Base-by-base conservation (phyloP, 2,329 filamentous ascomycete genomes). In the Exserohilum turcica region DNA sequence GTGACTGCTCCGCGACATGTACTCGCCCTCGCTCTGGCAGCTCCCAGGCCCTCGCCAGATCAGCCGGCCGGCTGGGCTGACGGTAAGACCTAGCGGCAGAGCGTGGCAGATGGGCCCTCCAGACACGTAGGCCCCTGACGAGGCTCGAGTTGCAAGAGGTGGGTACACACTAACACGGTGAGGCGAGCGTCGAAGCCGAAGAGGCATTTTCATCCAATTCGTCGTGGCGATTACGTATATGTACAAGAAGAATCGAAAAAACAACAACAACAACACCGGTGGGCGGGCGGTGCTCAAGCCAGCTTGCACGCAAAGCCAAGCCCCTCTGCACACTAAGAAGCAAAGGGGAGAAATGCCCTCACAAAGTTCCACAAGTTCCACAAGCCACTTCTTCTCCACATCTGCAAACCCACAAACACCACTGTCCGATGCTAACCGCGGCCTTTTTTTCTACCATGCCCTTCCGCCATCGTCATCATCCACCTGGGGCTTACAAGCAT, bases 401-500 rank as follows among this genome's bases (percentile, higher is more conserved):
- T 24, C 4, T 24, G 7, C 21, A 24, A 4, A 24, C 21, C 47
- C 28, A 38, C 32, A 29, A 40, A 43, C n/a, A 39, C 12, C 12
- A 6, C 43, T 36, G 19, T 13, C 27, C 44, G 27, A 53, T 21
- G 28, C 40, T 21, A 44, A 28, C 33, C 19, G 35, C 35, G 8
- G 18, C 39, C 31, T 44, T 37, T 32, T 37, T 32, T 10, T 13
- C 32, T 33, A 15, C 27, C 21, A 24, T 4, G 7, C 7, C 4
- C 21, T 24, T 38, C 19, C 31, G 19, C 42, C n/a, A 28, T 38
- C 24, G 31, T 35, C 32, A 42, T 38, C n/a, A 9, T n/a, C 27
- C 38, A 24, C 19, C 13, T 18, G 27, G 18, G 10, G 28, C 46
- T 33, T 66, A 70, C 27, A 70, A 46, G 64, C 79, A 81, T 72